Conservation (phyloP, 129 eudicot genomes). For the Rutidosis leptorrhynchoides region DNA sequence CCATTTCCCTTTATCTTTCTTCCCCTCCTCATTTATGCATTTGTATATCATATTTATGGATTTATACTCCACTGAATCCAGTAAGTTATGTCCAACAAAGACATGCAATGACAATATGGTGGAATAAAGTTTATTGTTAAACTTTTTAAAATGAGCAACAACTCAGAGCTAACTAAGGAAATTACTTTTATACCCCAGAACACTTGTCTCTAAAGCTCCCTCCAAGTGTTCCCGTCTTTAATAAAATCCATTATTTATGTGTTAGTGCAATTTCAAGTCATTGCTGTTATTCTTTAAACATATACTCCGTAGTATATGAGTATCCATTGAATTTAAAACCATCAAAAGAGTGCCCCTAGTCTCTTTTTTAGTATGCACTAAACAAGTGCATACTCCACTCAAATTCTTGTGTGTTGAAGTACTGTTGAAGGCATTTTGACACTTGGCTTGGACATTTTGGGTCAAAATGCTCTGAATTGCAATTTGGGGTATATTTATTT, state of each 20-base stretch:
- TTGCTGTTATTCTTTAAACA: not conserved
- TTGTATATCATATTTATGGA: not conserved
- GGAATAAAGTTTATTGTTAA: not conserved
- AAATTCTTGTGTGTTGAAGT: constrained; percentile 6
- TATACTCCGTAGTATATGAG: not conserved
- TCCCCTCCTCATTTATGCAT: not conserved
- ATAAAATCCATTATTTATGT: constrained; percentile 6
- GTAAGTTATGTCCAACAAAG: constrained; percentile 22
- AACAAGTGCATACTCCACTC: constrained; percentile 6
- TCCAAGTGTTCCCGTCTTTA: constrained; percentile 7
- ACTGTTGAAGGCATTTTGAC: not conserved
- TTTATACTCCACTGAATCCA: constrained; percentile 5
- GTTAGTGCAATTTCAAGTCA: constrained; percentile 19
- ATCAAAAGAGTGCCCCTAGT: not conserved
- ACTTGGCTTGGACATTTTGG: not conserved
- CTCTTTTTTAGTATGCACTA: not conserved
- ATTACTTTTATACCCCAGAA: constrained; percentile 14
- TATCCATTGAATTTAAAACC: not conserved
- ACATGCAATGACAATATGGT: constrained; percentile 11
- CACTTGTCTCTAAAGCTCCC: not conserved
- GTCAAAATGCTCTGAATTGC: not conserved
- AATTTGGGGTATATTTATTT: not conserved
- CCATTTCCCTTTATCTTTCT: not conserved
- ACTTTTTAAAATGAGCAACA: not conserved
- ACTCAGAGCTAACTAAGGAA: constrained; percentile 6